These are phyloP conservation scores for Arabidopsis suecica DNA, from an alignment of 345 rosid genomes.

Conservation along the genomic window DNA sequence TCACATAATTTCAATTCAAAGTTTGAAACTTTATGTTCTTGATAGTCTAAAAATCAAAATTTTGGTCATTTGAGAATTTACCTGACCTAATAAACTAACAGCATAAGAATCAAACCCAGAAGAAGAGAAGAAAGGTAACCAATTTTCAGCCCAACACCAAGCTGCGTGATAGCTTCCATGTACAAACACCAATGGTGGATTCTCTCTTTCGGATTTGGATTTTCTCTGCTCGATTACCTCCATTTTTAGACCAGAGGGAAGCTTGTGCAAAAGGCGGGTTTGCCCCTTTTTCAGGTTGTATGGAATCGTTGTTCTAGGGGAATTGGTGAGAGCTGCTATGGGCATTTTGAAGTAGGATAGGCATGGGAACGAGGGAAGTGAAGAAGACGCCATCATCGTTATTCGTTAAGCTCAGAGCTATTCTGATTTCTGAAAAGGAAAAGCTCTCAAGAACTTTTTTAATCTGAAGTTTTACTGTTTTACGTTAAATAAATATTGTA, in stretches of 20 bases:
- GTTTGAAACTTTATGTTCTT: slow-evolving; percentile 11
- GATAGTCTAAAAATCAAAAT: neutral
- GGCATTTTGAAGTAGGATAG: slow-evolving; percentile 43
- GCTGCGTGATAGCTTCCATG: slow-evolving; percentile 98
- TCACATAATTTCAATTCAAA: neutral
- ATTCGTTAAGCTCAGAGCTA: neutral
- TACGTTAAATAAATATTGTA: too few relatives aligned
- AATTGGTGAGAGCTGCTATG: slow-evolving; percentile 45
- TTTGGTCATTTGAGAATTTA: slow-evolving; percentile 24
- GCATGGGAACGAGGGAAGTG: slow-evolving; percentile 31
- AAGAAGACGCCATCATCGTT: slow-evolving; percentile 53
- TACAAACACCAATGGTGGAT: slow-evolving; percentile 77
- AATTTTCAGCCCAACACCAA: slow-evolving; percentile 97
- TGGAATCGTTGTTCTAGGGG: slow-evolving; percentile 45
- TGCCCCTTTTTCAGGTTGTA: slow-evolving; percentile 72
- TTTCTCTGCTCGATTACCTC: slow-evolving; percentile 79
- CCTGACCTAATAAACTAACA: slow-evolving; percentile 84
- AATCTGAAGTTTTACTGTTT: too few relatives aligned
- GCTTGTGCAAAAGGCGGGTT: slow-evolving; percentile 69
- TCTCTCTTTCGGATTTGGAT: slow-evolving; percentile 4
- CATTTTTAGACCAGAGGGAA: slow-evolving; percentile 79
- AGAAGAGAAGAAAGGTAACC: slow-evolving; percentile 85
- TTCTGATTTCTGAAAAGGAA: neutral
- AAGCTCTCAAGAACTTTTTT: neutral
- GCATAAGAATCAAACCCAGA: slow-evolving; percentile 86